A percentile compares a stretch with the other conserved stretches of the same genome.
These are phyloP conservation scores for Irpex lacteus DNA, from an alignment of 1,284 basidiomycete genomes.

Conservation along the genomic window DNA sequence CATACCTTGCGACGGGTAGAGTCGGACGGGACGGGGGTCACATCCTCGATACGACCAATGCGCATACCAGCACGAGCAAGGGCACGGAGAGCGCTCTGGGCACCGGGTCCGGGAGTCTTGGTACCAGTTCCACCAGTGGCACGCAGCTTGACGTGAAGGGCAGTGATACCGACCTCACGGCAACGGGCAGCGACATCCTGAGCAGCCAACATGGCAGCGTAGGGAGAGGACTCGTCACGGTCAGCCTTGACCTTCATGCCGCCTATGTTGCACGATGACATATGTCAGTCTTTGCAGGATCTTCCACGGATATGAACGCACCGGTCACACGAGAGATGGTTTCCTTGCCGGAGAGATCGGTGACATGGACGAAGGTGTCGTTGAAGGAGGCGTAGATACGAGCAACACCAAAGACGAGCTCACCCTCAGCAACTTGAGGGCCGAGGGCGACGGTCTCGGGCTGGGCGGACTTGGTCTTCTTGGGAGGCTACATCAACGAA, in stretches of 20 bases:
- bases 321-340: slow-evolving; percentile 98
- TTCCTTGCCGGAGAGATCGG: slow-evolving; percentile 98
- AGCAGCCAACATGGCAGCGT: slow-evolving; percentile 99
- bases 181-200: slow-evolving; percentile 96
- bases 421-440: slow-evolving; percentile 92
- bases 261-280: slow-evolving; percentile 40
- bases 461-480: slow-evolving; percentile 75
- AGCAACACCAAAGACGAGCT: slow-evolving; percentile 93
- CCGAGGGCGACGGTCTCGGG: slow-evolving; percentile 88
- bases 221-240: slow-evolving; percentile 99
- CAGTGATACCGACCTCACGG: slow-evolving; percentile 98
- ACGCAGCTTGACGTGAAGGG: slow-evolving; percentile 96
- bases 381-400: slow-evolving; percentile 99
- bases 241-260: slow-evolving; percentile 99
- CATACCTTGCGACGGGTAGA: slow-evolving; percentile 92
- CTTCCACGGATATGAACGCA: slow-evolving; percentile 33
- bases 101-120: slow-evolving; percentile 98
- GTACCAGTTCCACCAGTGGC: slow-evolving; percentile 98
- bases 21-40: slow-evolving; percentile 97
- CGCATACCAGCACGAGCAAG: slow-evolving; percentile 98
- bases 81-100: slow-evolving; percentile 96
- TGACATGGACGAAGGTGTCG: slow-evolving; percentile 99
- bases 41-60: slow-evolving; percentile 97
- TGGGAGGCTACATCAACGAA: slow-evolving; percentile 56
- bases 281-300: background rate